Evolutionary conservation across 1,139 yeast species (phyloP).

Genomic region (Diutina ranongensis): DNA sequence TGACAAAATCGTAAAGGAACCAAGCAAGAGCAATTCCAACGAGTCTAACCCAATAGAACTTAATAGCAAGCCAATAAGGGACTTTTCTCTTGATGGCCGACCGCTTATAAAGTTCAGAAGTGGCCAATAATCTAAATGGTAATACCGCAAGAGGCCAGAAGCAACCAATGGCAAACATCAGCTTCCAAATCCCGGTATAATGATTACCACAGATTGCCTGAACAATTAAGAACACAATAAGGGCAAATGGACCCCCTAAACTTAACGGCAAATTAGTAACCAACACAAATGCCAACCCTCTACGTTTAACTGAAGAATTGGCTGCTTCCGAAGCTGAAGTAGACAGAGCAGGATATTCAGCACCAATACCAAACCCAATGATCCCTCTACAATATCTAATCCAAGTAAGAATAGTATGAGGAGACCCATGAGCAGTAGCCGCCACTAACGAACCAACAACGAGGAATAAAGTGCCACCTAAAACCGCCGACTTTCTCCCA

Average conservation of each 20-base stretch:
- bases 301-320: slow-evolving; percentile 43
- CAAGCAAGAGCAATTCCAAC: slow-evolving; percentile 49
- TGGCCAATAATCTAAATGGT: slow-evolving; percentile 63
- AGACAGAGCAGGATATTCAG: slow-evolving; percentile 65
- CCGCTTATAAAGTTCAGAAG: slow-evolving; percentile 45
- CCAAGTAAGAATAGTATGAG: slow-evolving; percentile 63
- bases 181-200: slow-evolving; percentile 49
- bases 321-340: slow-evolving; percentile 67
- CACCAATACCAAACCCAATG: slow-evolving; percentile 69
- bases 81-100: slow-evolving; percentile 37
- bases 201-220: slow-evolving; percentile 34
- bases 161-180: slow-evolving; percentile 63
- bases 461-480: slow-evolving; percentile 40
- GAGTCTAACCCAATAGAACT: slow-evolving; percentile 43
- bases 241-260: slow-evolving; percentile 71
- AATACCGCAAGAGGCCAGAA: slow-evolving; percentile 67
- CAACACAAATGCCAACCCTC: slow-evolving; percentile 55
- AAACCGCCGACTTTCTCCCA: slow-evolving; percentile 49
- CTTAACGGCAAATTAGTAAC: slow-evolving; percentile 65
- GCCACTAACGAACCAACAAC: slow-evolving; percentile 45
- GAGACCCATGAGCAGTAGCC: slow-evolving; percentile 44
- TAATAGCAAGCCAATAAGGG: slow-evolving; percentile 42
- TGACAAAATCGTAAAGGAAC: slow-evolving; percentile 54
- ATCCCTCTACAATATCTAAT: slow-evolving; percentile 54
- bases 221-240: slow-evolving; percentile 55